Conservation (phyloP, 139 green algal species). For the Edaphochlamys debaryana region DNA sequence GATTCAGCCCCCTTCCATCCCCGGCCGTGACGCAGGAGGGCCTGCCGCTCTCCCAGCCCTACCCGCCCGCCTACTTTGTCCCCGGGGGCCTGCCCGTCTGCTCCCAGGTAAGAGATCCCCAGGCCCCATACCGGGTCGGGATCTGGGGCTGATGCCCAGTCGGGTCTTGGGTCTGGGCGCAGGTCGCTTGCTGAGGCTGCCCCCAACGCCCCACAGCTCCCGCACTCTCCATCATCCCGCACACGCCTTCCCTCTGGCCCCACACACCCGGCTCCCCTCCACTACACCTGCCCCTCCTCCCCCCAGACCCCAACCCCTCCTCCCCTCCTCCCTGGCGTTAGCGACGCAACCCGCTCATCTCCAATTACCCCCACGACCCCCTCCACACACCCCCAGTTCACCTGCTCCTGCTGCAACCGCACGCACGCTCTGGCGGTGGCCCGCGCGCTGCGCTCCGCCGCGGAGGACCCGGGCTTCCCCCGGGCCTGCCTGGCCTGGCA, state of each 20-base stretch:
- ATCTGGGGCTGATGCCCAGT: too few species aligned
- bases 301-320: too few species aligned
- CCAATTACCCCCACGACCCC: background rate
- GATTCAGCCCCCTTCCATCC: too few species aligned
- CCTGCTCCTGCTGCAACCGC: constrained; percentile 34
- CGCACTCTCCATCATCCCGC: too few species aligned
- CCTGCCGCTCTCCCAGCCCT: constrained; percentile 28
- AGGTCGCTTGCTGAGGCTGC: background rate
- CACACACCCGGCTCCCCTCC: too few species aligned
- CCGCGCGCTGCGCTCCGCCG: background rate
- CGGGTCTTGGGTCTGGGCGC: too few species aligned
- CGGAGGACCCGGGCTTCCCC: constrained; percentile 8
- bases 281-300: background rate
- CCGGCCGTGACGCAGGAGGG: constrained; percentile 24
- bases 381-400: background rate
- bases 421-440: background rate
- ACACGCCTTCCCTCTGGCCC: too few species aligned
- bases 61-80: constrained; percentile 26
- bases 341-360: too few species aligned
- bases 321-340: too few species aligned
- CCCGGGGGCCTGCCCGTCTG: background rate
- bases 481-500: constrained; percentile 17
- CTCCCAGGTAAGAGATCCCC: constrained; percentile 1
- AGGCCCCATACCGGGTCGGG: too few species aligned
- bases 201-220: too few species aligned